phyloP scores from a whole-genome alignment of 805 yeast species.

The Candida qinlingensis region DNA sequence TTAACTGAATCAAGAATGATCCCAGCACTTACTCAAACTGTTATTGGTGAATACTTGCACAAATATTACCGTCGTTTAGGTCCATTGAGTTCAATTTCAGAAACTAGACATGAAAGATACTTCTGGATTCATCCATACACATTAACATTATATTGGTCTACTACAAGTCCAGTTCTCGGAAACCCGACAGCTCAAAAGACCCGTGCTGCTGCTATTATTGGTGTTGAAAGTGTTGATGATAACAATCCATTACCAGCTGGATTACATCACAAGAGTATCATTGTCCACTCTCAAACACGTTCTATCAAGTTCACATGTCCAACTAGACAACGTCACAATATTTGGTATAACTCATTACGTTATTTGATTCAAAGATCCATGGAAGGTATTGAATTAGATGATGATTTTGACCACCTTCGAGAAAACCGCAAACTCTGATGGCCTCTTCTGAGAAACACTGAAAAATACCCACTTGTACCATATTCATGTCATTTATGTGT shows the following conservation, averaged over 20 bases:
- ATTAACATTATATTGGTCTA: constrained; percentile 85
- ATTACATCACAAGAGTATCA: constrained; percentile 74
- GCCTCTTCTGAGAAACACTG: neutral
- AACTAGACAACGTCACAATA: constrained; percentile 79
- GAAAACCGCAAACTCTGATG: neutral
- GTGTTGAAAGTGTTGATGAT: constrained; percentile 78
- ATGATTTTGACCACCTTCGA: constrained; percentile 21
- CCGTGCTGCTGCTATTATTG: constrained; percentile 71
- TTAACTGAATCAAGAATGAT: constrained; percentile 66
- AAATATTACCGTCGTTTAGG: constrained; percentile 80
- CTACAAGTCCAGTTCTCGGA: constrained; percentile 67
- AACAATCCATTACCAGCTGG: constrained; percentile 88
- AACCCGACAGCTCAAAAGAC: constrained; percentile 65
- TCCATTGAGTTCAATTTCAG: constrained; percentile 65
- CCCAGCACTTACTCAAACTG: constrained; percentile 85
- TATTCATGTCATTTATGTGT: no score
- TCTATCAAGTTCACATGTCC: constrained; percentile 80
- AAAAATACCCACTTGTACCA: no score
- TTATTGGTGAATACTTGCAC: constrained; percentile 85
- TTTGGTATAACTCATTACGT: constrained; percentile 83
- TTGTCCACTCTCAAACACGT: constrained; percentile 60
- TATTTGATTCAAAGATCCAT: constrained; percentile 64
- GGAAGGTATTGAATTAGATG: constrained; percentile 47
- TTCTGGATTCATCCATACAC: constrained; percentile 98
- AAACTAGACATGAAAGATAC: constrained; percentile 81